Evolutionary conservation across 106 monocot species (phyloP).

Genomic region (Hemerocallis citrina): DNA sequence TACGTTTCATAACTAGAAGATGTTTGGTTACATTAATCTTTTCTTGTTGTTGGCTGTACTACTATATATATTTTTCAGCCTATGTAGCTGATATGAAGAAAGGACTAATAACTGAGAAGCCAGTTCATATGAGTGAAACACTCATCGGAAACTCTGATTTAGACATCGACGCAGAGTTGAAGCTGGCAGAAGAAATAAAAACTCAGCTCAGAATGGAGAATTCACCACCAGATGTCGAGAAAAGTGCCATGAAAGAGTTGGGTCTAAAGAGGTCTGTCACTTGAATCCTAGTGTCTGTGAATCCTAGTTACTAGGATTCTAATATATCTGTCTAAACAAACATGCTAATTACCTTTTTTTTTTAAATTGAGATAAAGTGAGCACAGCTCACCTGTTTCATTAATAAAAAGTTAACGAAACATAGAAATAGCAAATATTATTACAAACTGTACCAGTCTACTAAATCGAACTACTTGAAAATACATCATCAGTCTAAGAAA

Average conservation of each 20-base stretch:
- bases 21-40: background rate
- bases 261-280: slow-evolving; percentile 7
- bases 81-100: slow-evolving; percentile 47
- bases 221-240: slow-evolving; percentile 2
- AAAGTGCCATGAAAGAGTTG: slow-evolving; percentile 13
- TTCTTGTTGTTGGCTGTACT: too few relatives aligned
- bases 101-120: slow-evolving; percentile 51
- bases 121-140: slow-evolving; percentile 36
- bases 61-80: slow-evolving; percentile 27
- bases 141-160: slow-evolving; percentile 22
- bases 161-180: slow-evolving; percentile 50
- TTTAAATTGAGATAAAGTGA: background rate
- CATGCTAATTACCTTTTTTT: background rate
- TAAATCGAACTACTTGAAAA: background rate
- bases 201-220: background rate
- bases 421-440: background rate
- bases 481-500: background rate
- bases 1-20: background rate
- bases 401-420: background rate
- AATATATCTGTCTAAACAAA: too few relatives aligned
- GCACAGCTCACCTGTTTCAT: background rate
- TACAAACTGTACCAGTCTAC: background rate
- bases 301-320: background rate
- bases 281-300: background rate
- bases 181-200: slow-evolving; percentile 7